Percentiles rank a stretch among this genome's conserved stretches.
phyloP scores from a whole-genome alignment of 2,329 filamentous ascomycete genomes.

The Neocatenulostroma microsporum region DNA sequence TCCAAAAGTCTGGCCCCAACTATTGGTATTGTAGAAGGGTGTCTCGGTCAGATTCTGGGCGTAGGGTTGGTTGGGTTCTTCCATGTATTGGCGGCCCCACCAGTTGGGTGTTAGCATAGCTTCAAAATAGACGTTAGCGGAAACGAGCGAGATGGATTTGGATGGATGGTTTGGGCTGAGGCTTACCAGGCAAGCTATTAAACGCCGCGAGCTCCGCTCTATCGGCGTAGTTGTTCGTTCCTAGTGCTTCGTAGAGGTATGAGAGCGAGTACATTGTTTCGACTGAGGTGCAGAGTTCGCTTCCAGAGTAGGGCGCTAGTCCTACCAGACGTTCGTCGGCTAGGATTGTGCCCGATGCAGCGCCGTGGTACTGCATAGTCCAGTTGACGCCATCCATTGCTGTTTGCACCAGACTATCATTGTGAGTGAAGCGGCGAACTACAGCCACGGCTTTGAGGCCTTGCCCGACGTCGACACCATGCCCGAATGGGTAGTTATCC shows the following conservation, averaged over 20 bases:
- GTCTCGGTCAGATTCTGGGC: conserved; percentile 35
- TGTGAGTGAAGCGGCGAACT: conserved; percentile 38
- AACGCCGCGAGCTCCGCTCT: conserved; percentile 46
- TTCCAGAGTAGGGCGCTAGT: conserved; percentile 36
- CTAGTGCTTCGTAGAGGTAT: conserved; percentile 45
- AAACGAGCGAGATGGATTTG: too few species aligned
- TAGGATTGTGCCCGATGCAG: conserved; percentile 42
- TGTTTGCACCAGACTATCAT: conserved; percentile 36
- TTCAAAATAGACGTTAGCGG: neutral
- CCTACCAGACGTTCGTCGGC: conserved; percentile 45
- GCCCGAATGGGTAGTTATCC: conserved; percentile 33
- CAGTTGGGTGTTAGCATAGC: conserved; percentile 45
- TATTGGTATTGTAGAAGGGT: conserved; percentile 45
- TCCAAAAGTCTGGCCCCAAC: conserved; percentile 42
- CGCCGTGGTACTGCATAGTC: conserved; percentile 43
- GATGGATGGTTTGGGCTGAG: too few species aligned
- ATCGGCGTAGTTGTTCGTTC: conserved; percentile 44
- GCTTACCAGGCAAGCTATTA: conserved; percentile 44
- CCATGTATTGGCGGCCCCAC: conserved; percentile 52
- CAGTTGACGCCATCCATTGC: conserved; percentile 40
- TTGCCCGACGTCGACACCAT: conserved; percentile 44
- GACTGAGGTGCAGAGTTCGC: conserved; percentile 46
- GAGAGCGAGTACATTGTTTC: conserved; percentile 46
- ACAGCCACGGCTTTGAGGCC: conserved; percentile 41
- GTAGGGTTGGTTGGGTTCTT: conserved; percentile 48